Evolutionary conservation across 108 stramenopile species (phyloP).

Genomic region (Nitzschia sp.): DNA sequence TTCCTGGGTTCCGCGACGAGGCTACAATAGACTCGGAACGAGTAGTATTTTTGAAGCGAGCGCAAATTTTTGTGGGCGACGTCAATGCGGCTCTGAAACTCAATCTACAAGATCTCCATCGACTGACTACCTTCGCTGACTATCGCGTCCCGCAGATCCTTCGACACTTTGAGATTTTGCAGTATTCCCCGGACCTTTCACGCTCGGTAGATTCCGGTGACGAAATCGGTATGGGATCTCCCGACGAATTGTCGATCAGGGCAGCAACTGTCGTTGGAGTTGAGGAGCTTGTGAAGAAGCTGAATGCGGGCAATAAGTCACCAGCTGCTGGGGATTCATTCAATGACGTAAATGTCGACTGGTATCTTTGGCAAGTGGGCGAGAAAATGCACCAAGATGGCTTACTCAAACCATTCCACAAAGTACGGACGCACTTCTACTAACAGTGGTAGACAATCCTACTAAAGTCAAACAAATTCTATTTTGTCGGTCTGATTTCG

Average conservation of each 20-base stretch:
- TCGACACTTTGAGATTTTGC: slow-evolving; percentile 66
- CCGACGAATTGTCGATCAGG: slow-evolving; percentile 86
- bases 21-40: slow-evolving; percentile 2
- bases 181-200: slow-evolving; percentile 61
- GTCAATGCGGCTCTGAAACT: slow-evolving; percentile 72
- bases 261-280: slow-evolving; percentile 89
- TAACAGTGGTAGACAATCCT: slow-evolving; percentile 16
- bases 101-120: slow-evolving; percentile 37
- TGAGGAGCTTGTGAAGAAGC: slow-evolving; percentile 66
- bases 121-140: slow-evolving; percentile 91
- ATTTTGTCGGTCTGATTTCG: slow-evolving; percentile 1
- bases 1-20: slow-evolving; percentile 89
- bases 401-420: slow-evolving; percentile 68
- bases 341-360: slow-evolving; percentile 83
- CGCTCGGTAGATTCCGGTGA: slow-evolving; percentile 51
- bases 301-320: slow-evolving; percentile 36
- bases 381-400: slow-evolving; percentile 69
- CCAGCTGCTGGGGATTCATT: slow-evolving; percentile 19
- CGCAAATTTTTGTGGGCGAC: slow-evolving; percentile 92
- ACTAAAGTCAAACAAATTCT: no score
- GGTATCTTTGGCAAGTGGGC: slow-evolving; percentile 88
- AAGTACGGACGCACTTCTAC: slow-evolving; percentile 80
- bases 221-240: slow-evolving; percentile 53
- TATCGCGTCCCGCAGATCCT: slow-evolving; percentile 92
- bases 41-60: slow-evolving; percentile 86